phyloP scores from a whole-genome alignment of 2,329 filamentous ascomycete genomes.

The Lecanosticta acicola region DNA sequence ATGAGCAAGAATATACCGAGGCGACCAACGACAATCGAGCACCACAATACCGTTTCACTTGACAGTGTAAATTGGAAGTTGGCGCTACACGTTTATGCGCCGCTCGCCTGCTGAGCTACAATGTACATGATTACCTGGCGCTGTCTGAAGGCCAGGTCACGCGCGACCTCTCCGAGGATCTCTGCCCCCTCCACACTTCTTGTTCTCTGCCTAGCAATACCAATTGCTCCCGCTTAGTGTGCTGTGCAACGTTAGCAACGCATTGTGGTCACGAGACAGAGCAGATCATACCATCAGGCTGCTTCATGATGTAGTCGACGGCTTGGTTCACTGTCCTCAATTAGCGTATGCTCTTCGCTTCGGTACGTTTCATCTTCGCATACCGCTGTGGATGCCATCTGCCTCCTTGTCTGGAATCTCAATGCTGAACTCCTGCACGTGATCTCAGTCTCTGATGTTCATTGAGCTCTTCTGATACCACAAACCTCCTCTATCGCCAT shows the following conservation, averaged over 20 bases:
- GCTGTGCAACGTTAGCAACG: conserved; percentile 24
- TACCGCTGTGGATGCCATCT: conserved; percentile 89
- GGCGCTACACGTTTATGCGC: conserved; percentile 30
- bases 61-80: conserved; percentile 4
- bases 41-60: not conserved
- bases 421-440: conserved; percentile 69
- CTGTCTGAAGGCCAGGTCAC: conserved; percentile 10
- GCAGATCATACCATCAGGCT: conserved; percentile 68
- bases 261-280: not conserved
- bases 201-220: not conserved
- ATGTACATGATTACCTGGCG: conserved; percentile 27
- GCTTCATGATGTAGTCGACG: conserved; percentile 85
- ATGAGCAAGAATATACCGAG: not conserved
- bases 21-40: not conserved
- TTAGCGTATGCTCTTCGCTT: conserved; percentile 27
- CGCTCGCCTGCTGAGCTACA: conserved; percentile 21
- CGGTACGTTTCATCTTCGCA: conserved; percentile 30
- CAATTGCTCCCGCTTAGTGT: conserved; percentile 24
- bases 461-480: conserved; percentile 15
- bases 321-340: conserved; percentile 73
- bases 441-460: conserved; percentile 49
- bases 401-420: conserved; percentile 98
- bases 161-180: conserved; percentile 6
- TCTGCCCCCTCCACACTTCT: conserved; percentile 1
- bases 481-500: conserved; percentile 98